phyloP scores from a whole-genome alignment of 2,329 filamentous ascomycete genomes.

The Sphaerulina musiva region DNA sequence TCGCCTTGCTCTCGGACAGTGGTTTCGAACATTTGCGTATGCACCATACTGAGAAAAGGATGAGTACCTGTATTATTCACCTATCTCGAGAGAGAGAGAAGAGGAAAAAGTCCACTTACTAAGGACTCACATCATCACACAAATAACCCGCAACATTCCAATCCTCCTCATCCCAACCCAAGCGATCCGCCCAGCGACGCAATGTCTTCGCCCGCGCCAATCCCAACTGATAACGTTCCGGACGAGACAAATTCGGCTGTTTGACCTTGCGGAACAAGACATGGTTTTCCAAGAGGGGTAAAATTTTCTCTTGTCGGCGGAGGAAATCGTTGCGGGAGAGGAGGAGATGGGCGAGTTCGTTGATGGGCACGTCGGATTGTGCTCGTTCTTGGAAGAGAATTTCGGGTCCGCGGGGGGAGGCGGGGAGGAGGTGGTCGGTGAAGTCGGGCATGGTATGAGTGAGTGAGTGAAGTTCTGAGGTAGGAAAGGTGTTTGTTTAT shows the following conservation, averaged over 20 bases:
- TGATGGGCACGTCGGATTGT: constrained; percentile 39
- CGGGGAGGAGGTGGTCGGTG: constrained; percentile 44
- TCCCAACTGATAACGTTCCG: constrained; percentile 48
- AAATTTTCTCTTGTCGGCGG: constrained; percentile 42
- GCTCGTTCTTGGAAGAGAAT: constrained; percentile 43
- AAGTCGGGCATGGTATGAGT: constrained; percentile 42
- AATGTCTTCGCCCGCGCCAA: constrained; percentile 48
- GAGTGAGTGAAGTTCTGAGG: background rate
- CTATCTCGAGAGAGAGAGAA: too few species aligned
- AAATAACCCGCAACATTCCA: constrained; percentile 48
- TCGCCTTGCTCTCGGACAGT: constrained; percentile 48
- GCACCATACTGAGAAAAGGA: constrained; percentile 36
- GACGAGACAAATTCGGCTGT: constrained; percentile 47
- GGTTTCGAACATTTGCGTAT: constrained; percentile 47
- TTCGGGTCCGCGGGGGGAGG: constrained; percentile 40
- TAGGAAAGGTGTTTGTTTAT: background rate
- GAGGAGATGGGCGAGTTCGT: constrained; percentile 44
- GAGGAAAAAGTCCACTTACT: constrained; percentile 15
- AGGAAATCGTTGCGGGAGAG: constrained; percentile 45
- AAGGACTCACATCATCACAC: constrained; percentile 49
- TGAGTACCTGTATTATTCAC: background rate
- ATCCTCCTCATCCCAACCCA: constrained; percentile 47
- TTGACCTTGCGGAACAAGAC: constrained; percentile 47
- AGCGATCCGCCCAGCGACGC: constrained; percentile 40
- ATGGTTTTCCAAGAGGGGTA: constrained; percentile 42